These are phyloP conservation scores for Cryptococcus hybrid DNA, from an alignment of 1,284 basidiomycete species.

Conservation along the genomic window DNA sequence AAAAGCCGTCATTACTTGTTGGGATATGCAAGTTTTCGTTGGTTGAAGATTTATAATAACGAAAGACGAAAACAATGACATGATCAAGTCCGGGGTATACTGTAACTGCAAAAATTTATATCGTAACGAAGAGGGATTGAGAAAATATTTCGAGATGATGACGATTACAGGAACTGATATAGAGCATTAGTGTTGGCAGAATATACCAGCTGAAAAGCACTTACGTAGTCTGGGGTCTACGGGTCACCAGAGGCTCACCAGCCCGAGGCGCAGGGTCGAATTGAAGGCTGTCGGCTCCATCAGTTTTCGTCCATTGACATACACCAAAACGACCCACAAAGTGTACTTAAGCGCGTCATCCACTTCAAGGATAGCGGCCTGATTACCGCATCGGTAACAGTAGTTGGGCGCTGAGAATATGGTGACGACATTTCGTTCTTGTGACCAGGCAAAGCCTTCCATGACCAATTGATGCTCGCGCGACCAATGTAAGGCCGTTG, in stretches of 20 bases:
- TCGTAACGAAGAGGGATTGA: background rate
- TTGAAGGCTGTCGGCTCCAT: conserved; percentile 69
- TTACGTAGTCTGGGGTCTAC: conserved; percentile 97
- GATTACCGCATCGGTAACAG: conserved; percentile 99
- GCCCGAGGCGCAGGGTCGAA: conserved; percentile 98
- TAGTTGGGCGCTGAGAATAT: conserved; percentile 99
- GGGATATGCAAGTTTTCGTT: too few relatives aligned
- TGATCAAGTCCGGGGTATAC: background rate
- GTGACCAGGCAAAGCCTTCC: conserved; percentile 94
- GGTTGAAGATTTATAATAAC: too few relatives aligned
- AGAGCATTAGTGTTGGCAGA: background rate
- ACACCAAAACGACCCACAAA: conserved; percentile 40
- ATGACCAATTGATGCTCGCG: conserved; percentile 97
- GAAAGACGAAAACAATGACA: background rate
- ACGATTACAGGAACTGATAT: conserved; percentile 4
- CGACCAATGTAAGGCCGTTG: conserved; percentile 95
- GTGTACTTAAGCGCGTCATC: conserved; percentile 68
- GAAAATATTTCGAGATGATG: background rate
- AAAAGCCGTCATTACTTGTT: too few relatives aligned
- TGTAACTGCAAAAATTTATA: background rate
- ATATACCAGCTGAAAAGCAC: conserved; percentile 16
- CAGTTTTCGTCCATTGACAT: conserved; percentile 2
- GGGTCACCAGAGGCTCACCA: conserved; percentile 95
- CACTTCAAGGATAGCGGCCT: conserved; percentile 99
- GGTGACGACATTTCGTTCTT: conserved; percentile 99